A percentile compares a stretch with the other conserved stretches of the same genome.
Conservation (phyloP, 352 stramenopile species). For the Aphanomyces invadans region DNA sequence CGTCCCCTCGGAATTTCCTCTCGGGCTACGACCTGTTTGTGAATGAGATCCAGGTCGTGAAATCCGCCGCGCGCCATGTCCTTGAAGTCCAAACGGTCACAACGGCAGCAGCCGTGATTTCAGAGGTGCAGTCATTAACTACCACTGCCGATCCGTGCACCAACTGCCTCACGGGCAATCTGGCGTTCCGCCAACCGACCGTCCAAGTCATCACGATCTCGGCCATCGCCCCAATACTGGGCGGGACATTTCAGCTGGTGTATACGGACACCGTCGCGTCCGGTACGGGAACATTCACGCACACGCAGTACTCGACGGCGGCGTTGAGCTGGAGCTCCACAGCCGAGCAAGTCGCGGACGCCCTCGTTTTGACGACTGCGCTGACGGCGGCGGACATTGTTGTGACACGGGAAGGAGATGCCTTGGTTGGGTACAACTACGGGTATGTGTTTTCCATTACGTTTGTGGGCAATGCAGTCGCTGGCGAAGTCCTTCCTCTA, state of each 20-base stretch:
- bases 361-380: constrained; percentile 32
- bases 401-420: constrained; percentile 68
- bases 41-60: constrained; percentile 60
- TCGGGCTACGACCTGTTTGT: constrained; percentile 51
- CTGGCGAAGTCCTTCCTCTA: constrained; percentile 45
- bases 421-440: constrained; percentile 40
- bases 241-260: constrained; percentile 39
- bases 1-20: constrained; percentile 41
- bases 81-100: constrained; percentile 60
- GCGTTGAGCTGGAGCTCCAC: constrained; percentile 40
- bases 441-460: constrained; percentile 67
- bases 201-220: constrained; percentile 65
- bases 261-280: constrained; percentile 29
- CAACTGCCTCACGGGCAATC: constrained; percentile 40
- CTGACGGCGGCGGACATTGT: constrained; percentile 45
- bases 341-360: constrained; percentile 30
- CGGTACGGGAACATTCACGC: constrained; percentile 29
- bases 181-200: constrained; percentile 64
- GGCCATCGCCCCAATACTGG: constrained; percentile 40
- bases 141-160: constrained; percentile 37
- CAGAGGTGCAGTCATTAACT: constrained; percentile 67
- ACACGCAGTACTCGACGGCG: constrained; percentile 23
- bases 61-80: constrained; percentile 53
- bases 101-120: constrained; percentile 49
- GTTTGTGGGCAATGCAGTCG: constrained; percentile 65